These are phyloP conservation scores for Mallotus japonicus DNA, from an alignment of 441 rosid genomes.

Conservation along the genomic window DNA sequence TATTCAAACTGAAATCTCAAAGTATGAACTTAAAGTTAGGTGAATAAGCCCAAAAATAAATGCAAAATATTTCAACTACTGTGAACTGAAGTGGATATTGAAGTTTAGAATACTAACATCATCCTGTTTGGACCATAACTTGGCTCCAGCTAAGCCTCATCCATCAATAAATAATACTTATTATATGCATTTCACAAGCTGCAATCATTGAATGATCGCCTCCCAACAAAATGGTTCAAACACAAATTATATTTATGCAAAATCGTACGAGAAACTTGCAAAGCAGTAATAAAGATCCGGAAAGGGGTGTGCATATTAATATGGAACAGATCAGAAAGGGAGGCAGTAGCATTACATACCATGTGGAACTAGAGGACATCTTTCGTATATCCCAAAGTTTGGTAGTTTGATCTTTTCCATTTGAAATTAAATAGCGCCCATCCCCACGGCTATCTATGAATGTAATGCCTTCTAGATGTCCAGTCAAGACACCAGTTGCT, in stretches of 20 bases:
- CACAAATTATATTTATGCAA: neutral
- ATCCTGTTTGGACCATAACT: neutral
- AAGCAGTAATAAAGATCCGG: too few relatives aligned
- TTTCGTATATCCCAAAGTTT: conserved; percentile 77
- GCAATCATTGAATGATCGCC: neutral
- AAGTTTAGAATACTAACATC: neutral
- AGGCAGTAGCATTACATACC: conserved; percentile 28
- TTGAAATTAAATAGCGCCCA: conserved; percentile 67
- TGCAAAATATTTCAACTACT: neutral
- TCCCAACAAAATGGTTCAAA: neutral
- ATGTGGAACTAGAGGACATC: conserved; percentile 43
- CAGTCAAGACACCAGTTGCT: conserved; percentile 57
- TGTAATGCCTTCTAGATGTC: conserved; percentile 67
- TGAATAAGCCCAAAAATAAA: neutral
- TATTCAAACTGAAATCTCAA: neutral
- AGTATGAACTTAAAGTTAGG: neutral
- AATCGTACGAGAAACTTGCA: neutral
- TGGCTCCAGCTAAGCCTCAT: neutral
- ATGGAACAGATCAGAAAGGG: neutral
- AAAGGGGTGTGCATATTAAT: neutral
- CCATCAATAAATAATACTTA: neutral
- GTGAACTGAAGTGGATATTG: neutral
- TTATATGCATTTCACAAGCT: neutral
- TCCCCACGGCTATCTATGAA: conserved; percentile 64
- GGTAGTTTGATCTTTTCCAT: conserved; percentile 67